Percentiles rank a stretch among this genome's conserved stretches.
phyloP scores from a whole-genome alignment of 306 rosid species.

The Cucurbita moschata region DNA sequence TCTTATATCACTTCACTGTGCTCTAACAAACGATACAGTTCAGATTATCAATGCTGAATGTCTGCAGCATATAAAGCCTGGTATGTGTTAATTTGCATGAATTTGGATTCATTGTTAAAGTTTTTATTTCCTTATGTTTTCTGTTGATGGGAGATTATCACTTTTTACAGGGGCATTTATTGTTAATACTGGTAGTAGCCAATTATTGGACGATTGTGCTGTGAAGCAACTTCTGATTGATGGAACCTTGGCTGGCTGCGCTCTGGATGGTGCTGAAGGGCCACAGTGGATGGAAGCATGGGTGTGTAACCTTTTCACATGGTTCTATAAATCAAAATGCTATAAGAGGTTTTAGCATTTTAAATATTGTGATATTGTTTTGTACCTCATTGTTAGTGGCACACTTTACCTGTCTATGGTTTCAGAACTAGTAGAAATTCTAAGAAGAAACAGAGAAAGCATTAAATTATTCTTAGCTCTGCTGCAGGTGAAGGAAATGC shows the following conservation, averaged over 20 bases:
- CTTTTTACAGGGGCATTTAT: conserved; percentile 65
- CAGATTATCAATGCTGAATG: conserved; percentile 83
- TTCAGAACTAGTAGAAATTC: neutral
- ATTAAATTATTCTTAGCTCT: neutral
- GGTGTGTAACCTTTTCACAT: conserved; percentile 36
- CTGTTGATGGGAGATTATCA: conserved; percentile 6
- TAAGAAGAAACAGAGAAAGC: neutral
- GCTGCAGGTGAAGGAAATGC: conserved; percentile 96
- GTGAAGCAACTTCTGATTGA: conserved; percentile 96
- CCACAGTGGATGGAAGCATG: conserved; percentile 99
- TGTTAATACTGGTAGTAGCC: conserved; percentile 92
- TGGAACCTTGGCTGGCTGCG: conserved; percentile 95
- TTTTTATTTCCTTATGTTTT: neutral
- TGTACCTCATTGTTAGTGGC: neutral
- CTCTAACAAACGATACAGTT: conserved; percentile 77
- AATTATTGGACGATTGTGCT: conserved; percentile 92
- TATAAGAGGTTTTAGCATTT: neutral
- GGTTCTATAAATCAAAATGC: conserved; percentile 4
- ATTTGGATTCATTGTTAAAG: neutral
- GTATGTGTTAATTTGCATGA: conserved; percentile 21
- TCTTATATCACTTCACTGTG: conserved; percentile 86
- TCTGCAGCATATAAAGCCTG: conserved; percentile 89
- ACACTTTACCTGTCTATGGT: neutral
- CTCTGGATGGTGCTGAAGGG: conserved; percentile 98
- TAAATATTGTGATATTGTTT: neutral